Conservation (phyloP, 805 yeast genomes). For the Nematodospora valgi region DNA sequence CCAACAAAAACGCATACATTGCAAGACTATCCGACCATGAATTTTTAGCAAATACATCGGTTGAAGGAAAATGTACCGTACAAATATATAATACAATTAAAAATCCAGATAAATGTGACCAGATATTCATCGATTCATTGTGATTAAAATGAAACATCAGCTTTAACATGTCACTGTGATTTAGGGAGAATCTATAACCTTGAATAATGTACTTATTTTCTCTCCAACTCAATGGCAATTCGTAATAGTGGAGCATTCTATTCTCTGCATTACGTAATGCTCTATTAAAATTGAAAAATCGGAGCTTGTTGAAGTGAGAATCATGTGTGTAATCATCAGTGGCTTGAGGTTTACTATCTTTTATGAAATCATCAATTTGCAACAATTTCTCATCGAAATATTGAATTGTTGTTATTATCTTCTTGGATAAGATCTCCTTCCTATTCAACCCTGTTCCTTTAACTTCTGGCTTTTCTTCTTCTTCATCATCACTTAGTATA, state of each 20-base stretch:
- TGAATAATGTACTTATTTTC: conserved; percentile 81
- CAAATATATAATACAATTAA: conserved; percentile 54
- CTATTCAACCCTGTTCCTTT: conserved; percentile 4
- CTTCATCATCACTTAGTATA: conserved; percentile 7
- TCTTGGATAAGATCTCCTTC: conserved; percentile 29
- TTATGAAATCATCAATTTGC: conserved; percentile 36
- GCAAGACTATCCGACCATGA: conserved; percentile 47
- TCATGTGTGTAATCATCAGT: conserved; percentile 21
- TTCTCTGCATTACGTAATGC: conserved; percentile 29
- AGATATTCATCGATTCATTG: conserved; percentile 88
- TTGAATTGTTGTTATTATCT: conserved; percentile 40
- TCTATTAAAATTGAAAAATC: conserved; percentile 37
- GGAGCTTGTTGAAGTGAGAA: conserved; percentile 29
- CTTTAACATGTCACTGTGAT: conserved; percentile 55
- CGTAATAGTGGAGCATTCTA: conserved; percentile 66
- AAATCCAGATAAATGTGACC: conserved; percentile 86
- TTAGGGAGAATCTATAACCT: conserved; percentile 81
- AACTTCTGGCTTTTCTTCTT: not conserved
- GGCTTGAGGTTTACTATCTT: conserved; percentile 28
- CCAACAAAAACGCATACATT: conserved; percentile 61
- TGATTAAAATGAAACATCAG: conserved; percentile 62
- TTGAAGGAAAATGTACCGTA: conserved; percentile 58
- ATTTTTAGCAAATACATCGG: conserved; percentile 44
- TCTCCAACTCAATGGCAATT: conserved; percentile 89
- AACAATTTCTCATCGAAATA: conserved; percentile 39